Evolutionary conservation across 257 asterid species (phyloP), one percentile per base, ranked within the genome.

Genomic region (Capsicum rhomboideum): DNA sequence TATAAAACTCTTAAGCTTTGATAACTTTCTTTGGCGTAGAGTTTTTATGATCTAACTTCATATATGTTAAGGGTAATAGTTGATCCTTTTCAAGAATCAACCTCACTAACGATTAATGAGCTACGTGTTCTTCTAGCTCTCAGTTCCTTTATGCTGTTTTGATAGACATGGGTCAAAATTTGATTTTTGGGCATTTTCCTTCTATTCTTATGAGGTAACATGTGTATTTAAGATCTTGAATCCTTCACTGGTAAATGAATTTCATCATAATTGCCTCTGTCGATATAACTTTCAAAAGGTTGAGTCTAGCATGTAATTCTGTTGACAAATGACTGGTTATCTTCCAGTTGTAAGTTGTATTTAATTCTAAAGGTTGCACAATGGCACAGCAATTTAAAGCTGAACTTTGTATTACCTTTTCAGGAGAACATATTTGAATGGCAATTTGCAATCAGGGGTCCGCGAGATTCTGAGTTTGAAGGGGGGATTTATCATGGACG

Each of bases 401-500:
- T n/a, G 10, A 34, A 29, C 7, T 74, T 59, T 80, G 50, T 6
- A 20, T 49, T 82, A 18, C 37, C 6, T 85, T 71, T 77, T 74
- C 89, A 95, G 99, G 98, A 94, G 86, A 88, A 95, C 86, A 92
- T 95, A 85, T 93, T 94, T 83, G 97, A 95, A 85, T 95, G 98
- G 98, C 99, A 93, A 63, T 93, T 95, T 84, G 99, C 98, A 28
- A 91, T 94, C 75, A 92, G 92, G 88, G 97, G 98, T n/a, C 97
- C 98, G 2, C 67, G 90, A 64, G 98, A 94, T 78, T 78, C 98
- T 0, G 97, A 94, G 85, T 94, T 94, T 59, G 97, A 95, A 86
- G 97, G 98, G 84, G 98, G 99, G 29, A 90, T 95, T 80, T 95
- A 91, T 86, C 99, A 95, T 85, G 99, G 99, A 37, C 89, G 98